A percentile compares a stretch with the other conserved stretches of the same genome.
phyloP scores from a whole-genome alignment of 1,139 yeast genomes.

The Suhomyces atakaporum region DNA sequence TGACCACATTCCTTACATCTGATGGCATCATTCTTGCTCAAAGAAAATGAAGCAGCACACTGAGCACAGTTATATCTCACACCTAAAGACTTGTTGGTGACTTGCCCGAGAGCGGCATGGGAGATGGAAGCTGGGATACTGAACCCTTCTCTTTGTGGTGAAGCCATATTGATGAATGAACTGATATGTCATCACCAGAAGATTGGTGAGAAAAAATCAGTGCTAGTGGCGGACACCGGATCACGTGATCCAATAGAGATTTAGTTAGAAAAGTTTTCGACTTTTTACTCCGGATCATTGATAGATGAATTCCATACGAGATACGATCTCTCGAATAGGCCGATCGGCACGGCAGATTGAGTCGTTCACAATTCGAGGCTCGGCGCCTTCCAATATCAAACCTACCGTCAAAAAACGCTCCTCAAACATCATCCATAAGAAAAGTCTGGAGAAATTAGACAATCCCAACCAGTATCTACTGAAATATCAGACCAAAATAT shows the following conservation, averaged over 20 bases:
- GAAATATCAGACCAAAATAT: conserved; percentile 26
- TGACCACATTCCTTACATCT: conserved; percentile 99
- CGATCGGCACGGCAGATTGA: conserved; percentile 26
- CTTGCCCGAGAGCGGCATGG: conserved; percentile 66
- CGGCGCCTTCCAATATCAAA: not conserved
- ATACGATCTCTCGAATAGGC: conserved; percentile 26
- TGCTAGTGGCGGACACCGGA: no score
- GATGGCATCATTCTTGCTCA: conserved; percentile 93
- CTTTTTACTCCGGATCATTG: not conserved
- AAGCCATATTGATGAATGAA: conserved; percentile 42
- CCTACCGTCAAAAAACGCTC: not conserved
- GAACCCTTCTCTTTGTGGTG: conserved; percentile 86
- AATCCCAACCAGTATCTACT: conserved; percentile 7
- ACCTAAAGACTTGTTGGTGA: conserved; percentile 73
- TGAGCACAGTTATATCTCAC: conserved; percentile 95
- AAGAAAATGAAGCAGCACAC: conserved; percentile 87
- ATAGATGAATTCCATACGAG: conserved; percentile 24
- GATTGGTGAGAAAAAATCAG: conserved; percentile 3
- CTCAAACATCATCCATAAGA: not conserved
- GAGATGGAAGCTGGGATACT: conserved; percentile 82
- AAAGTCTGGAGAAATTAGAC: not conserved
- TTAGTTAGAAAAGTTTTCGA: conserved; percentile 5
- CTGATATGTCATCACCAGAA: conserved; percentile 8
- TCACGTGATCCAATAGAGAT: conserved; percentile 1
- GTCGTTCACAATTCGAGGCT: conserved; percentile 10